Evolutionary conservation across 2,329 filamentous ascomycete species (phyloP), one percentile per base, ranked within the genome.

Genomic region (Fusarium sacchari): DNA sequence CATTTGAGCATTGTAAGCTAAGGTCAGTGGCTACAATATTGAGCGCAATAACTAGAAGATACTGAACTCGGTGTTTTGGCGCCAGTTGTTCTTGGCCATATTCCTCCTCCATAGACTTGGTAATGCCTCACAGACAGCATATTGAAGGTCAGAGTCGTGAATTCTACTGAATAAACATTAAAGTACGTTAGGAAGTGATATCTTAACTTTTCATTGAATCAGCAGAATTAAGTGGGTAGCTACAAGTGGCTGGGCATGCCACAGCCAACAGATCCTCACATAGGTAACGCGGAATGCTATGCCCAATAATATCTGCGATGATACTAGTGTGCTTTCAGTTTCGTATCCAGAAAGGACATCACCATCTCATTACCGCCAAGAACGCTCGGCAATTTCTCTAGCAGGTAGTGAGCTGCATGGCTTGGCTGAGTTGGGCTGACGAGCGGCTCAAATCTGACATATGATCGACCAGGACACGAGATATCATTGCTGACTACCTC

Each of bases 381-480:
- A 7, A n/a, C 13, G 6, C 12, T n/a, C 18, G 28, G 22, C 5
- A 34, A 34, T n/a, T 57, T 34, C 30, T 46, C 5, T 9, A 26
- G n/a, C 8, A 13, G 13, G 20, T 2, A 55, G 22, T 9, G 24
- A 24, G 17, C 15, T 53, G 5, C 36, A 34, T 30, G 34, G 24
- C 34, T 39, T 39, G n/a, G 14, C 2, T 22, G 10, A 11, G 7
- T 26, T 24, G n/a, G n/a, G n/a, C 36, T 63, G 39, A 22, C 26
- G 26, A 18, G 18, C 39, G 26, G 46, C 36, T 62, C 26, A 64
- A 13, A 64, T 53, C 39, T 52, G 62, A 63, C 37, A 44, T 36
- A 62, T 39, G 37, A 63, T 52, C 17, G 28, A 32, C 44, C 8
- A 7, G 12, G 40, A 63, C 32, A 63, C 39, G 62, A 63, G 24